Evolutionary conservation across 768 basidiomycete species (phyloP).

Genomic region (Tephrocybe rancida): DNA sequence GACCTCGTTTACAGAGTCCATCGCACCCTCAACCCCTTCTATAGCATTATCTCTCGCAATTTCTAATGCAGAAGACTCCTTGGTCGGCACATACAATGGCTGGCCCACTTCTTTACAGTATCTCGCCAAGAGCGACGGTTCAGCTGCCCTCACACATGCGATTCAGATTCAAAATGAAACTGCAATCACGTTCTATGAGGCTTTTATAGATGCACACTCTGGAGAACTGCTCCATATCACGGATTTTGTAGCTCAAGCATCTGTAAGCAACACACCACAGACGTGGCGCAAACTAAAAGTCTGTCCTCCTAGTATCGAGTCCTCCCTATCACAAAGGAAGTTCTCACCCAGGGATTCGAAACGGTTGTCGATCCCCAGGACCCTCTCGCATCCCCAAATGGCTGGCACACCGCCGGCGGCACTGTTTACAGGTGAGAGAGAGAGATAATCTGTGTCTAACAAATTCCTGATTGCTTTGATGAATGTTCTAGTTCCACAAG

Average conservation of each 20-base stretch:
- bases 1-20: constrained; percentile 12
- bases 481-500: constrained; percentile 9
- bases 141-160: constrained; percentile 39
- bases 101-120: constrained; percentile 41
- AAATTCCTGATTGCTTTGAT: too few species aligned
- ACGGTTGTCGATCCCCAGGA: constrained; percentile 50
- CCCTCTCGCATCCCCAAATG: constrained; percentile 46
- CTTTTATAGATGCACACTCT: constrained; percentile 59
- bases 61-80: constrained; percentile 34
- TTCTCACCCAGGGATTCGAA: constrained; percentile 45
- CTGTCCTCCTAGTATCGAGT: constrained; percentile 37
- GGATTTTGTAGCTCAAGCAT: constrained; percentile 51
- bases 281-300: neutral
- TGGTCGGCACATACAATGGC: constrained; percentile 43
- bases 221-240: constrained; percentile 51
- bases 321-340: constrained; percentile 49
- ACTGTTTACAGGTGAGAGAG: constrained; percentile 14
- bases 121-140: constrained; percentile 39
- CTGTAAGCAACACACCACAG: constrained; percentile 28
- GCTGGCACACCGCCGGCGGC: constrained; percentile 34
- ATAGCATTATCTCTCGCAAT: constrained; percentile 37
- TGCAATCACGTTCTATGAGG: constrained; percentile 53
- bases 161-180: constrained; percentile 35
- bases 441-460: too few species aligned
- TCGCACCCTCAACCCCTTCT: constrained; percentile 39